Conservation (phyloP, 1,284 basidiomycete genomes). For the Apiotrichum sp. region DNA sequence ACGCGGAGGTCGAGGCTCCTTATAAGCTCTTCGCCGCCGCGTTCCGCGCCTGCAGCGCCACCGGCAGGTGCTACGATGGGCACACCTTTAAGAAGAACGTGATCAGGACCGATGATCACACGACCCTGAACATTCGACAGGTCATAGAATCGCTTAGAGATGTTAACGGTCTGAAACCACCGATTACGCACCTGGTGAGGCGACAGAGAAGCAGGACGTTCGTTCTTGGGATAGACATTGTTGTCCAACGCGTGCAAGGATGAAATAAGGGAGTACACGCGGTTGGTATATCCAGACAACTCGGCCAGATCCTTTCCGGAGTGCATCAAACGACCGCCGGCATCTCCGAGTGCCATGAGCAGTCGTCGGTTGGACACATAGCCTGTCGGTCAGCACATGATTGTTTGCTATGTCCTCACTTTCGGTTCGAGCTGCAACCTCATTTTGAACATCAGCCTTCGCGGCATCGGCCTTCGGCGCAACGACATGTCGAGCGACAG, state of each 20-base stretch:
- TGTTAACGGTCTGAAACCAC: neutral
- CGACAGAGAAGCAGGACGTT: slow-evolving; percentile 26
- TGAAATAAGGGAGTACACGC: slow-evolving; percentile 81
- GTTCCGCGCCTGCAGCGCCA: slow-evolving; percentile 49
- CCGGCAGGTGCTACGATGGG: slow-evolving; percentile 67
- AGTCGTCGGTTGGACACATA: slow-evolving; percentile 95
- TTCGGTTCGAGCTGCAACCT: slow-evolving; percentile 58
- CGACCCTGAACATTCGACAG: slow-evolving; percentile 48
- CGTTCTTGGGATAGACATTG: slow-evolving; percentile 37
- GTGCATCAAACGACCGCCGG: slow-evolving; percentile 71
- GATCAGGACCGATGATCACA: slow-evolving; percentile 41
- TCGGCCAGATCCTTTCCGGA: slow-evolving; percentile 71
- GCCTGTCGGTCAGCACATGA: slow-evolving; percentile 50
- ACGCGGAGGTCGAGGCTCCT: slow-evolving; percentile 66
- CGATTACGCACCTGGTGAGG: slow-evolving; percentile 24
- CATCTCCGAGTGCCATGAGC: slow-evolving; percentile 86
- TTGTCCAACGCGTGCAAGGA: slow-evolving; percentile 67
- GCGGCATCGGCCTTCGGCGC: neutral
- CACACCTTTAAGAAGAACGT: slow-evolving; percentile 61
- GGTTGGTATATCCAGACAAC: slow-evolving; percentile 82
- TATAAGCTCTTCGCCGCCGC: slow-evolving; percentile 61
- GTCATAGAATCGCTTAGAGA: slow-evolving; percentile 46
- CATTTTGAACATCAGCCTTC: slow-evolving; percentile 12
- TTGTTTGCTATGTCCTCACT: slow-evolving; percentile 47
- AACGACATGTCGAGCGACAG: slow-evolving; percentile 18